Conservation (phyloP, 768 basidiomycete genomes). For the Amanita inopinata region DNA sequence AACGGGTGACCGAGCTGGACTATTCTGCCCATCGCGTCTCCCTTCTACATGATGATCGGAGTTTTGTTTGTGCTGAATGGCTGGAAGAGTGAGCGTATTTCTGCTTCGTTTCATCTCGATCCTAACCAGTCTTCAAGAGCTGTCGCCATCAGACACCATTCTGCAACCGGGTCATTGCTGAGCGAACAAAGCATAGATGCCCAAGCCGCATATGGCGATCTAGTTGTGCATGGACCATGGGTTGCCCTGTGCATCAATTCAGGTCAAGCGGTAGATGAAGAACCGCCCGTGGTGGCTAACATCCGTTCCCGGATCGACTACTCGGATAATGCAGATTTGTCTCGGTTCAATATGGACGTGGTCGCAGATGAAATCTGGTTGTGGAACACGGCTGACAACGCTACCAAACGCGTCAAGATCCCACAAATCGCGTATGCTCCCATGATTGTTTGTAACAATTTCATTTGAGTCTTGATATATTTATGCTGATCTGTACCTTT, state of each 20-base stretch:
- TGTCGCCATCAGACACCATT: not conserved
- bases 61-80: not conserved
- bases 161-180: not conserved
- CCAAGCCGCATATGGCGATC: not conserved
- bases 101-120: conserved; percentile 1
- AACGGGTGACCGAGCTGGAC: too few species aligned
- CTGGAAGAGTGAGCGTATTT: not conserved
- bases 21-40: too few species aligned
- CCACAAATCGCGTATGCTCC: not conserved
- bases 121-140: not conserved
- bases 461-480: not conserved
- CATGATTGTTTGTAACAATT: not conserved
- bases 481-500: not conserved
- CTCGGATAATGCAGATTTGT: not conserved
- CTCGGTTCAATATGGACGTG: not conserved
- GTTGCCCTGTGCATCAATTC: conserved; percentile 1
- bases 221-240: conserved; percentile 1
- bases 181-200: not conserved
- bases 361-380: not conserved
- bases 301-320: not conserved
- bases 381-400: not conserved
- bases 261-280: not conserved
- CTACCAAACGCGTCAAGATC: not conserved
- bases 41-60: not conserved
- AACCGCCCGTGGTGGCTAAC: not conserved